Percentiles rank a stretch among this genome's conserved stretches.
Evolutionary conservation across 116 monocot species (phyloP).

Genomic region (Zostera marina): DNA sequence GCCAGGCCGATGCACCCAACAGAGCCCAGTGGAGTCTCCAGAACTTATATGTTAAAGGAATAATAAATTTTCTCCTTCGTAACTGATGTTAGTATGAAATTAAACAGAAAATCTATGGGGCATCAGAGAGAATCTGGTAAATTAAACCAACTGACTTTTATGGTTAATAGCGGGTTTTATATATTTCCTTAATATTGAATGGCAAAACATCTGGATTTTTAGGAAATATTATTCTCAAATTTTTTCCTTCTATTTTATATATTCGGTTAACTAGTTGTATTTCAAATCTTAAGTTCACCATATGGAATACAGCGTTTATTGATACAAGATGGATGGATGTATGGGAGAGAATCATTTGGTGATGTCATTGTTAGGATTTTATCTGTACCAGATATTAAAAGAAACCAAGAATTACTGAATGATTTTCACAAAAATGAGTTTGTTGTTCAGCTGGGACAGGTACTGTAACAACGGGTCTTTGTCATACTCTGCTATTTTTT

Average conservation of each 20-base stretch:
- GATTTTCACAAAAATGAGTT: conserved; percentile 71
- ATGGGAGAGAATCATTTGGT: conserved; percentile 45
- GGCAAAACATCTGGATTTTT: not conserved
- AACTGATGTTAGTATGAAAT: too few relatives aligned
- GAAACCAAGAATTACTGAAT: conserved; percentile 47
- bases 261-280: not conserved
- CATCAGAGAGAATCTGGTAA: too few relatives aligned
- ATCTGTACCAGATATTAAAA: conserved; percentile 31
- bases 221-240: not conserved
- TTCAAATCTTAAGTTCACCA: not conserved
- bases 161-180: not conserved
- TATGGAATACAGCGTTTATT: conserved; percentile 50
- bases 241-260: not conserved
- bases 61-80: too few relatives aligned
- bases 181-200: not conserved
- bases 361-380: conserved; percentile 68
- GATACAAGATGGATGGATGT: conserved; percentile 85
- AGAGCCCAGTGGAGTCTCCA: too few relatives aligned
- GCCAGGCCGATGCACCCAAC: too few relatives aligned
- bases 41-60: too few relatives aligned
- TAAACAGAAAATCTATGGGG: too few relatives aligned
- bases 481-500: not conserved
- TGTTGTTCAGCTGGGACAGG: conserved; percentile 74
- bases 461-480: conserved; percentile 8
- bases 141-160: not conserved